Conservation (phyloP, 2,329 filamentous ascomycete species). For the Pseudonectria foliicola region DNA sequence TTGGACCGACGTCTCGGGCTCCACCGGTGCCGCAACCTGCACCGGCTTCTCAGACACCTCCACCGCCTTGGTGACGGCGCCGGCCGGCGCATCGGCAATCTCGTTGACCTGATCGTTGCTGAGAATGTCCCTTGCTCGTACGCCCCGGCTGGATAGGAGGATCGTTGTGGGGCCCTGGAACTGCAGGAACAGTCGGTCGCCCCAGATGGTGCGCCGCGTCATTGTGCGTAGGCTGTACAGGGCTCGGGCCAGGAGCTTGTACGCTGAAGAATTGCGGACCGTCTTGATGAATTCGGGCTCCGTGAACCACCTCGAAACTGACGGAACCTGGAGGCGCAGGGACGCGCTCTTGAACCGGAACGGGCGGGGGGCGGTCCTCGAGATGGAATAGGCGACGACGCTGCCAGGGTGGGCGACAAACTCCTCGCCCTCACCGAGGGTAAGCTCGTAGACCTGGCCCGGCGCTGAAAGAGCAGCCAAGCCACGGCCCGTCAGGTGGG, state of each 20-base stretch:
- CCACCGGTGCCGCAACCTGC: conserved; percentile 15
- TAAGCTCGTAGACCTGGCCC: conserved; percentile 84
- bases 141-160: conserved; percentile 79
- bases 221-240: conserved; percentile 68
- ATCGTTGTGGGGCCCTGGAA: conserved; percentile 84
- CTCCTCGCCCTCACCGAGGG: conserved; percentile 74
- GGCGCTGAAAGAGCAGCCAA: conserved; percentile 77
- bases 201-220: conserved; percentile 79
- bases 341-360: conserved; percentile 80
- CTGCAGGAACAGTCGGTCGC: conserved; percentile 83
- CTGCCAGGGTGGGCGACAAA: conserved; percentile 89
- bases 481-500: conserved; percentile 79
- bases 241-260: conserved; percentile 59
- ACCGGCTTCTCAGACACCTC: conserved; percentile 28
- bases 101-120: conserved; percentile 78
- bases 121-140: conserved; percentile 70
- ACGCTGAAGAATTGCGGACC: conserved; percentile 64
- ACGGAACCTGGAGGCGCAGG: conserved; percentile 72
- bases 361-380: conserved; percentile 64
- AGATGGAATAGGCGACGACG: conserved; percentile 82
- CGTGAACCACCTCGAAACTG: conserved; percentile 56
- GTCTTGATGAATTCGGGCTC: conserved; percentile 66
- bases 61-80: conserved; percentile 55
- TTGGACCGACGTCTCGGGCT: conserved; percentile 10
- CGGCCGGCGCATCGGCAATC: conserved; percentile 75